Conservation (phyloP, 352 stramenopile species). For the Achlya hypogyna region DNA sequence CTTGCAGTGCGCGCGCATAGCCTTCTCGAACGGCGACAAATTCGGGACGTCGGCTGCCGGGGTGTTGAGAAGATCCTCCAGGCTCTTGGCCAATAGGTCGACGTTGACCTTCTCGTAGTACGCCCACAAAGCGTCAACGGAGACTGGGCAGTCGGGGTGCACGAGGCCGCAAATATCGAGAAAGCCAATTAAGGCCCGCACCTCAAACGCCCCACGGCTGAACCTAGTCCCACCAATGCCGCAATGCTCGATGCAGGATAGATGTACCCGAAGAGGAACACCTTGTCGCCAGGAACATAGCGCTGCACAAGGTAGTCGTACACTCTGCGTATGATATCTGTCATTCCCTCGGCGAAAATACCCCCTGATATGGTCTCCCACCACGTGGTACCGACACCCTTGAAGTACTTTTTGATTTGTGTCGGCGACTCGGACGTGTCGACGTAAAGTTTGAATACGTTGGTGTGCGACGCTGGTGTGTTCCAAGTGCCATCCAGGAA, state of each 20-base stretch:
- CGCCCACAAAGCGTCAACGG: background rate
- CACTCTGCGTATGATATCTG: background rate
- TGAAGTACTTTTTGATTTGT: background rate
- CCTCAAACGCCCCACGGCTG: background rate
- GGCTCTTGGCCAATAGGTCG: background rate
- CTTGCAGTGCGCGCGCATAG: background rate
- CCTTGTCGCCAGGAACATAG: background rate
- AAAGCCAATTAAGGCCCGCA: background rate
- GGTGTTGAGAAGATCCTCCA: background rate
- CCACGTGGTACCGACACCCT: background rate
- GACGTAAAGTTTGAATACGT: background rate
- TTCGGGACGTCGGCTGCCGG: background rate
- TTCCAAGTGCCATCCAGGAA: constrained; percentile 4
- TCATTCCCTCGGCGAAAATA: background rate
- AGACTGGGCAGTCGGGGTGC: background rate
- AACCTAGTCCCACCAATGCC: no score
- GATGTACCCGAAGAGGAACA: background rate
- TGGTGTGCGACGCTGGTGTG: background rate
- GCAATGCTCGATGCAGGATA: background rate
- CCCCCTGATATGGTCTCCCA: background rate
- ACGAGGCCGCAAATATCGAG: background rate
- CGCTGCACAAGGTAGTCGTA: background rate
- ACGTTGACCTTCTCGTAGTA: background rate
- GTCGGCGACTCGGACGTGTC: background rate
- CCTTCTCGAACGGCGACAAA: background rate